Base-by-base conservation (phyloP, 2,329 filamentous ascomycete genomes). In the Cladophialophora bantiana region DNA sequence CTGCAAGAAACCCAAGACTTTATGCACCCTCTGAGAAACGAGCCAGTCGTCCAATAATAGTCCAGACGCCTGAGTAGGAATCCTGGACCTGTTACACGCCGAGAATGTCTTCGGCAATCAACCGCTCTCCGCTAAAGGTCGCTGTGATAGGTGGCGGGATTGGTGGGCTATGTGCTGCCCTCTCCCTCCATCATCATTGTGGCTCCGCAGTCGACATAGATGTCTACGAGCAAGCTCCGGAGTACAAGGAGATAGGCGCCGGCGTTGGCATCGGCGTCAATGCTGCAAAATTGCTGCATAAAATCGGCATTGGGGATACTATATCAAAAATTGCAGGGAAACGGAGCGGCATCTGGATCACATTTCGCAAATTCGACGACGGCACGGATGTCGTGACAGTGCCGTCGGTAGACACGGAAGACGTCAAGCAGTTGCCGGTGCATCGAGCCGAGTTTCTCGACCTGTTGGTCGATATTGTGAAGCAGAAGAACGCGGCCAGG, bases 71-170 rank as follows among this genome's bases (percentile, higher is more conserved):
- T 50, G 7, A 26, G 45, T 50, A 26, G 26, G 26, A 26, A 26
- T 10, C 15, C 15, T 10, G 45, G 45, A 26, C 45, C 45, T 9
- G 20, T 18, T 50, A 10, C 45, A 26, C 7, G 13, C 45, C 45
- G 9, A 50, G 26, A 50, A 66, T 66, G 64, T 42, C 59, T 6
- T 42, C 64, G 53, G 34, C 59, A 7, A 56, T 58, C 42, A 20
- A 66, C 35, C 58, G 52, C 10, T 52, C 65, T n/a, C 56, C 71
- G 7, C 69, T 75, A 50, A 66, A 66, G 12, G 71, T 81, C 52
- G 79, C 77, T 61, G 73, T 81, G 36, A 74, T 80, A 18, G 79
- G 79, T 31, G 79, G 78, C 31, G 79, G 79, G 62, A 78, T 81
- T 26, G 77, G 77, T 35, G 79, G 79, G 15, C 74, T 81, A 26